Percentiles rank a stretch among this genome's conserved stretches.
Evolutionary conservation across 129 eudicot genomes (phyloP).

Genomic region (Chrysanthemum seticuspe): DNA sequence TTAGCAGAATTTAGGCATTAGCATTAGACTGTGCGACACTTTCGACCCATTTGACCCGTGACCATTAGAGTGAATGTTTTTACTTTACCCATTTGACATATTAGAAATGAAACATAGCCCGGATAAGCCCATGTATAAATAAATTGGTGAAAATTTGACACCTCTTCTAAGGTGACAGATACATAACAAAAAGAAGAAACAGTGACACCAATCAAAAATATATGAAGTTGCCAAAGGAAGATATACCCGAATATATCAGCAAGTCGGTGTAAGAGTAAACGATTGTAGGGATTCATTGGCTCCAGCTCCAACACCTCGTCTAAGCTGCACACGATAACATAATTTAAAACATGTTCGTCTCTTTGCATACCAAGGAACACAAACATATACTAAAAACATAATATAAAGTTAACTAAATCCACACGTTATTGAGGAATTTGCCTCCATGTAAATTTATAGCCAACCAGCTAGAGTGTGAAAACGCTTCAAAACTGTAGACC

Average conservation of each 20-base stretch:
- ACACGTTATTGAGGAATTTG: background rate
- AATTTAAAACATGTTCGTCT: background rate
- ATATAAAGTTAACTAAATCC: background rate
- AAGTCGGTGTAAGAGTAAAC: conserved; percentile 93
- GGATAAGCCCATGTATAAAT: background rate
- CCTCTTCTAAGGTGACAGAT: background rate
- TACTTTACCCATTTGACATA: background rate
- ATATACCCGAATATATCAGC: conserved; percentile 95
- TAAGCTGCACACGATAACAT: conserved; percentile 50
- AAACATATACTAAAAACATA: background rate
- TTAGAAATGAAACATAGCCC: conserved; percentile 1
- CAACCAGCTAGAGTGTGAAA: background rate
- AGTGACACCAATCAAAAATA: background rate
- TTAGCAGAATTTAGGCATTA: too few species aligned
- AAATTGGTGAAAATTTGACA: background rate
- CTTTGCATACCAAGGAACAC: conserved; percentile 1
- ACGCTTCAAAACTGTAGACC: background rate
- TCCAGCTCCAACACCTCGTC: conserved; percentile 73
- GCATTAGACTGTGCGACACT: too few species aligned
- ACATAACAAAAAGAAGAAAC: background rate
- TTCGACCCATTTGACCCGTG: too few species aligned
- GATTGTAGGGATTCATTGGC: conserved; percentile 87
- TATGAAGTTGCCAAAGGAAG: conserved; percentile 8
- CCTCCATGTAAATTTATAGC: conserved; percentile 1
- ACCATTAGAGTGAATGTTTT: background rate